Percentiles rank a stretch among this genome's conserved stretches.
phyloP scores from a whole-genome alignment of 495 filamentous ascomycete genomes.

The Chaetomidium leptoderma region DNA sequence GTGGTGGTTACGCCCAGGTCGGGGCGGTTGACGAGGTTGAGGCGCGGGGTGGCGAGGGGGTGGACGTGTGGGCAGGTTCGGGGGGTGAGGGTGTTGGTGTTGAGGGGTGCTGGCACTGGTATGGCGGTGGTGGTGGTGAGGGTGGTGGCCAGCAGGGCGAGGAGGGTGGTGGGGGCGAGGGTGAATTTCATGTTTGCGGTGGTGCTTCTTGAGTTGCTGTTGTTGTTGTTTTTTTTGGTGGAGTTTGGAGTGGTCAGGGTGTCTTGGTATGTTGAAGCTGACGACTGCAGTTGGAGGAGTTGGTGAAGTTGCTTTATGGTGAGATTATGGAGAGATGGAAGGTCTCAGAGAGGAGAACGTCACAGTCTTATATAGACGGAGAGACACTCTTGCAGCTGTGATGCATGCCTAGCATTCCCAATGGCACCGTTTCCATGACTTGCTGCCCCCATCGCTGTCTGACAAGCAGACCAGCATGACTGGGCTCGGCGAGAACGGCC shows the following conservation, averaged over 20 bases:
- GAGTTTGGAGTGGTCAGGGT: neutral
- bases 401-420: neutral
- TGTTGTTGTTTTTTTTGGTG: neutral
- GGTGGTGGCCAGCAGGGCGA: slow-evolving; percentile 20
- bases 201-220: slow-evolving; percentile 36
- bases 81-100: neutral
- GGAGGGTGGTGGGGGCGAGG: slow-evolving; percentile 23
- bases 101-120: neutral
- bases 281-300: neutral
- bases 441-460: neutral
- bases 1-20: neutral
- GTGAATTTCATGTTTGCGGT: slow-evolving; percentile 18
- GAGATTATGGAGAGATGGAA: neutral
- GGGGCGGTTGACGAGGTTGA: slow-evolving; percentile 6
- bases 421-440: neutral
- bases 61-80: slow-evolving; percentile 18
- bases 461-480: neutral
- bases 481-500: neutral
- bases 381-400: neutral
- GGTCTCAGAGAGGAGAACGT: neutral
- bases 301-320: neutral
- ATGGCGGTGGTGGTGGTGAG: neutral
- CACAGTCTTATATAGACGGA: neutral
- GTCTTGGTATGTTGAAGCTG: neutral
- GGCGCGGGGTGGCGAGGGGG: slow-evolving; percentile 1